These are phyloP conservation scores for Colletotrichum higginsianum DNA, from an alignment of 2,329 filamentous ascomycete species.

Conservation along the genomic window DNA sequence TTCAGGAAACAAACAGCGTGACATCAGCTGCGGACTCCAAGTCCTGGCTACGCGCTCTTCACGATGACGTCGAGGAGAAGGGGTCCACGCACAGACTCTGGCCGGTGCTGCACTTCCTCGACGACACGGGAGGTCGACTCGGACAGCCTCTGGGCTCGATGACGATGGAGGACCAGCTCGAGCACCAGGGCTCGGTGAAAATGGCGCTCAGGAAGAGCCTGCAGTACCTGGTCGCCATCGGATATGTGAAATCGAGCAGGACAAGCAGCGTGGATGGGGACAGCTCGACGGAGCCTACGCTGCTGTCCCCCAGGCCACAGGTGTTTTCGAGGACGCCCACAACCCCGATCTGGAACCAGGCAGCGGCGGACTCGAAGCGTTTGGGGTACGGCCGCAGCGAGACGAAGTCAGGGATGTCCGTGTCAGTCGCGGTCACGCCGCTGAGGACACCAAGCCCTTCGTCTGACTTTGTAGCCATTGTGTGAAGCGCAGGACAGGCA, in stretches of 20 bases:
- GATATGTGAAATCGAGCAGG: constrained; percentile 15
- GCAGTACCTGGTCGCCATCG: constrained; percentile 29
- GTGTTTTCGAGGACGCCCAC: constrained; percentile 31
- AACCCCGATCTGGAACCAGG: constrained; percentile 20
- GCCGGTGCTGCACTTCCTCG: constrained; percentile 47
- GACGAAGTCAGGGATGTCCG: background rate
- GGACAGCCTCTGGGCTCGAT: constrained; percentile 17
- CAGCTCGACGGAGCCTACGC: constrained; percentile 29
- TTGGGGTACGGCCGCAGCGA: background rate
- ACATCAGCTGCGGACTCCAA: constrained; percentile 28
- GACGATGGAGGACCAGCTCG: background rate
- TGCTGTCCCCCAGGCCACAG: constrained; percentile 43
- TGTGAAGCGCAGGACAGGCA: background rate
- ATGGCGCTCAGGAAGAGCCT: constrained; percentile 21
- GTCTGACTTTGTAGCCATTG: background rate
- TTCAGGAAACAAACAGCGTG: constrained; percentile 22
- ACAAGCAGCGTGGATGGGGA: constrained; percentile 27
- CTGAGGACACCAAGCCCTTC: constrained; percentile 10
- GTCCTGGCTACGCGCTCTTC: constrained; percentile 27
- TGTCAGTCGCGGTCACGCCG: background rate
- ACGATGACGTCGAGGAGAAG: constrained; percentile 30
- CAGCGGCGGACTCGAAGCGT: background rate
- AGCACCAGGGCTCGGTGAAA: constrained; percentile 9
- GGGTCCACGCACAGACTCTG: constrained; percentile 45
- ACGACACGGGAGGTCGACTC: constrained; percentile 25